Conservation (phyloP, 345 rosid genomes). For the Cochlearia excelsa region DNA sequence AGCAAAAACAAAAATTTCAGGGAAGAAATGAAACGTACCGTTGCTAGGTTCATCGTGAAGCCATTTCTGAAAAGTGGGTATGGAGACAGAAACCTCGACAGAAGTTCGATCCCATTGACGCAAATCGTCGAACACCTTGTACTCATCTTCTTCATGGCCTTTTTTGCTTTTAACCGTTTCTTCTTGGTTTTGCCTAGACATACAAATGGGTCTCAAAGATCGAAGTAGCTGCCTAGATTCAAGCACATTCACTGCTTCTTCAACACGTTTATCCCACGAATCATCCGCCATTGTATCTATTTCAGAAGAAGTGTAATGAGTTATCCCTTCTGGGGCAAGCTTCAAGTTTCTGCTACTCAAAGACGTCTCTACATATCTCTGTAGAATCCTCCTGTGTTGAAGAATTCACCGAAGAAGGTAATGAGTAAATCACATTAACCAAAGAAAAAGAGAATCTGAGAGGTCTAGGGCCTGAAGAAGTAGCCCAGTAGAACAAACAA, state of each 20-base stretch:
- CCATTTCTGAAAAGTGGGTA: slow-evolving; percentile 68
- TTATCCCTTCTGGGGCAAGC: not conserved
- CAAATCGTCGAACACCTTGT: slow-evolving; percentile 71
- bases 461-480: not conserved
- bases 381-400: not conserved
- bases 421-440: not conserved
- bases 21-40: slow-evolving; percentile 38
- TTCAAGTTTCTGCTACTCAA: slow-evolving; percentile 4
- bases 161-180: not conserved
- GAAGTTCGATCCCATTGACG: slow-evolving; percentile 76
- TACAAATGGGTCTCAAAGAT: slow-evolving; percentile 71
- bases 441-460: not conserved
- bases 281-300: slow-evolving; percentile 27
- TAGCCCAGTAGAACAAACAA: not conserved
- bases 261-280: slow-evolving; percentile 73
- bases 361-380: slow-evolving; percentile 1
- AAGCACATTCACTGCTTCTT: slow-evolving; percentile 67
- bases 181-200: slow-evolving; percentile 31
- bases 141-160: slow-evolving; percentile 33
- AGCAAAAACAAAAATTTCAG: slow-evolving; percentile 6
- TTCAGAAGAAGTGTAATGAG: not conserved
- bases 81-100: slow-evolving; percentile 61
- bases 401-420: not conserved
- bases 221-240: slow-evolving; percentile 63
- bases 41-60: slow-evolving; percentile 76